phyloP scores from a whole-genome alignment of 345 rosid genomes.

The Salix brachista region DNA sequence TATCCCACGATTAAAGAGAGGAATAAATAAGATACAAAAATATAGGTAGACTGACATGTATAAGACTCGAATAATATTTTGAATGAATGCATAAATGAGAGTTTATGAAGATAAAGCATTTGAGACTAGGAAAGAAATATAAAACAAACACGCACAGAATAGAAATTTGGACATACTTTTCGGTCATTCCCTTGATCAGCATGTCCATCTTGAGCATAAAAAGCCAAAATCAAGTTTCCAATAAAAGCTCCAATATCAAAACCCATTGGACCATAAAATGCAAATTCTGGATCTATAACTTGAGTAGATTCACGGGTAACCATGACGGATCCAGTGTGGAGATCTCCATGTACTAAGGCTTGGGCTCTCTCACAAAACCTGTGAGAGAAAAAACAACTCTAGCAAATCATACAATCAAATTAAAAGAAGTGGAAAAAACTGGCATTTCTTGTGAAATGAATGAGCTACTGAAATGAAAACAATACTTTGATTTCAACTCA shows the following conservation, averaged over 20 bases:
- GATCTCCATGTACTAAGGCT: conserved; percentile 92
- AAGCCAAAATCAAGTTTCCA: conserved; percentile 84
- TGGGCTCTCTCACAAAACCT: conserved; percentile 98
- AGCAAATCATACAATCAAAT: conserved; percentile 3
- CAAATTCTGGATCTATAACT: conserved; percentile 91
- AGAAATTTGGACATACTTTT: conserved; percentile 35
- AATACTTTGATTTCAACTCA: conserved; percentile 80
- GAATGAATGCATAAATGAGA: not conserved
- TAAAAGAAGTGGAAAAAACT: not conserved
- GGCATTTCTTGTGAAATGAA: not conserved
- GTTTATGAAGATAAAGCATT: not conserved
- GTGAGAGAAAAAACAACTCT: conserved; percentile 5
- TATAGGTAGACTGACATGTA: too few relatives aligned
- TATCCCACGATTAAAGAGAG: not conserved
- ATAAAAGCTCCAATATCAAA: conserved; percentile 86
- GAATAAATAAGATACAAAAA: not conserved
- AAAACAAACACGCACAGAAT: not conserved
- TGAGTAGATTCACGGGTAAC: conserved; percentile 82
- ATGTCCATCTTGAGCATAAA: conserved; percentile 91
- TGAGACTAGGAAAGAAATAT: not conserved
- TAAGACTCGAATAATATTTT: too few relatives aligned
- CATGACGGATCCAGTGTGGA: conserved; percentile 92
- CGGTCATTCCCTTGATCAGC: conserved; percentile 59
- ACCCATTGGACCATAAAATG: conserved; percentile 91
- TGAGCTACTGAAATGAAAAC: not conserved